Percentiles rank a stretch among this genome's conserved stretches.
Evolutionary conservation across 495 filamentous ascomycete genomes (phyloP).

Genomic region (Beverwykella pulmonaria): DNA sequence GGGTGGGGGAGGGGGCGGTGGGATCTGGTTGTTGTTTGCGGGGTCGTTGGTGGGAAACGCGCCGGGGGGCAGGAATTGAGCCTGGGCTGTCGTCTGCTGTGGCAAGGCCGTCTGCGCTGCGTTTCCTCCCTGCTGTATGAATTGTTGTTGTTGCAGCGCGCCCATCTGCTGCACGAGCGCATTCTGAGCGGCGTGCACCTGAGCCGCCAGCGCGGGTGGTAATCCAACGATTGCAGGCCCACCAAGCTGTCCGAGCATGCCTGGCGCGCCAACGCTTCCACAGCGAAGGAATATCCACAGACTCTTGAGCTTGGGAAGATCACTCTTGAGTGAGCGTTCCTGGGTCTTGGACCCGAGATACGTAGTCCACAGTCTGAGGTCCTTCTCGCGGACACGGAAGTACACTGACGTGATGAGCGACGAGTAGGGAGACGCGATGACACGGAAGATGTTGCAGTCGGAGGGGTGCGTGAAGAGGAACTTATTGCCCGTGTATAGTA

Average conservation of each 20-base stretch:
- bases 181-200: constrained; percentile 16
- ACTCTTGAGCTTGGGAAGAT: constrained; percentile 42
- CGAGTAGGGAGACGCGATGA: constrained; percentile 36
- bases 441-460: constrained; percentile 48
- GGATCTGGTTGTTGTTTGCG: neutral
- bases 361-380: constrained; percentile 45
- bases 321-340: constrained; percentile 39
- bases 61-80: neutral
- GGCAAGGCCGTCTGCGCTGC: neutral
- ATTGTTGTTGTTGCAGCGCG: constrained; percentile 20
- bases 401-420: constrained; percentile 33
- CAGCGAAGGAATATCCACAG: constrained; percentile 42
- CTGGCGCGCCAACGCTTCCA: constrained; percentile 12
- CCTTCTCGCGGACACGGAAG: constrained; percentile 42
- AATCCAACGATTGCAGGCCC: constrained; percentile 1
- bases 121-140: neutral
- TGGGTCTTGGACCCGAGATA: constrained; percentile 40
- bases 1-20: constrained; percentile 8
- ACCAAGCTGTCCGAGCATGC: constrained; percentile 8
- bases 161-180: constrained; percentile 13
- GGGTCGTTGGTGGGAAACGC: neutral
- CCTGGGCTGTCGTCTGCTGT: neutral
- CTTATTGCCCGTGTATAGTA: constrained; percentile 46
- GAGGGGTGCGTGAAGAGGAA: constrained; percentile 44
- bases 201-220: neutral